Conservation (phyloP, 805 yeast genomes). For the Wickerhamomyces alni region DNA sequence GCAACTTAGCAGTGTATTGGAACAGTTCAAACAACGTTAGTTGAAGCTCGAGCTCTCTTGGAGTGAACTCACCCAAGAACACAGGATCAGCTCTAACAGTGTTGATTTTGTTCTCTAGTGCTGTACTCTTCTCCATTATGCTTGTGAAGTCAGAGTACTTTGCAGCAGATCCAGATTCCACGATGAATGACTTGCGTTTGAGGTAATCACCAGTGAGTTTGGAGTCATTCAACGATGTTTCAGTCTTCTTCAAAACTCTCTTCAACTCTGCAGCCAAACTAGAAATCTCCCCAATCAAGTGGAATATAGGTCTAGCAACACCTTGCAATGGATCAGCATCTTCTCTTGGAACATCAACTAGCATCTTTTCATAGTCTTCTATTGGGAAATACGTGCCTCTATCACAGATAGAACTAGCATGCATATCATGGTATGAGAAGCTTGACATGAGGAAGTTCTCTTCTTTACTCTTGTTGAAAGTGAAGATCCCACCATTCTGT, state of each 20-base stretch:
- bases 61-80: conserved; percentile 33
- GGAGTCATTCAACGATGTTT: neutral
- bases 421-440: conserved; percentile 75
- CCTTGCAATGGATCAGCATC: conserved; percentile 70
- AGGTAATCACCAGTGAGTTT: neutral
- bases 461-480: conserved; percentile 46
- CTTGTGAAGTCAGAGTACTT: conserved; percentile 19
- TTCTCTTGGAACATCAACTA: conserved; percentile 22
- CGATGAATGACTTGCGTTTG: neutral
- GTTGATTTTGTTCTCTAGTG: conserved; percentile 43
- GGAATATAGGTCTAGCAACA: conserved; percentile 61
- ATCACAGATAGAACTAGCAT: conserved; percentile 53
- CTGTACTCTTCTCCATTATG: conserved; percentile 30
- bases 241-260: conserved; percentile 25
- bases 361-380: conserved; percentile 44
- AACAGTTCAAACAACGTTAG: conserved; percentile 65
- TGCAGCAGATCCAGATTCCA: neutral
- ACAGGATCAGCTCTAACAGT: conserved; percentile 44
- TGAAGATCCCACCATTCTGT: conserved; percentile 53
- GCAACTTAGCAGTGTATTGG: conserved; percentile 65
- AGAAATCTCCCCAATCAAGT: conserved; percentile 61
- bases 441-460: conserved; percentile 69
- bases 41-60: conserved; percentile 56
- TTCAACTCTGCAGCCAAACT: conserved; percentile 50
- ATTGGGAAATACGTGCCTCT: conserved; percentile 62